Evolutionary conservation across 805 yeast genomes (phyloP), one percentile per base, ranked within the genome.

Genomic region (Saturnispora besseyi): DNA sequence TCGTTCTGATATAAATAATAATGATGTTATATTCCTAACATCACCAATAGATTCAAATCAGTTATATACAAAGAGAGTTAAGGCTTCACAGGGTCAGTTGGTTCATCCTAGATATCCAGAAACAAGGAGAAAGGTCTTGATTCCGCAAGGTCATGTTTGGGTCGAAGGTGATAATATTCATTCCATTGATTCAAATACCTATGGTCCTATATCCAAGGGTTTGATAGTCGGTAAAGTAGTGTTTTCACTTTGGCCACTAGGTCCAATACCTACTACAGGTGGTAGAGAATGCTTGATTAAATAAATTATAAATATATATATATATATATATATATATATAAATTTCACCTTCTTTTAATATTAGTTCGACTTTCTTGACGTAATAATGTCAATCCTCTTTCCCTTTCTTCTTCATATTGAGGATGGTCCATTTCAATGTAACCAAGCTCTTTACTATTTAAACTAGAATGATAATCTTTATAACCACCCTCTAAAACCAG

Each of bases 401-500:
- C 68, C 62, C 75, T 62, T 56, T 71, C 72, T 60, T 66, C 63
- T 65, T 76, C 62, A 58, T 64, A 70, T 63, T 78, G 67, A 18
- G 74, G 69, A 60, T 79, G 87, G 69, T 83, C 81, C 99, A 91
- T 91, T 58, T 82, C 91, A 46, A 90, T 80, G 59, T 93, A 93
- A 49, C 78, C 80, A 57, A 48, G 43, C 15, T 40, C 41, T 21
- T 50, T 46, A 31, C 43, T 40, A 15, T 33, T 51, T 22, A 81
- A 70, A 22, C 64, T 65, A 44, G 81, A 81, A 65, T 73, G 90
- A 61, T 90, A 93, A 36, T 73, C 72, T 62, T 83, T 82, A 71
- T 93, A 93, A 11, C 99, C 99, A 29, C 98, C 98, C 55, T 88
- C 86, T 42, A 93, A 72, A 32, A 93, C 80, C 34, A 87, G 81